These are phyloP conservation scores for Fusarium hostae DNA, from an alignment of 2,329 filamentous ascomycete species.

Conservation along the genomic window DNA sequence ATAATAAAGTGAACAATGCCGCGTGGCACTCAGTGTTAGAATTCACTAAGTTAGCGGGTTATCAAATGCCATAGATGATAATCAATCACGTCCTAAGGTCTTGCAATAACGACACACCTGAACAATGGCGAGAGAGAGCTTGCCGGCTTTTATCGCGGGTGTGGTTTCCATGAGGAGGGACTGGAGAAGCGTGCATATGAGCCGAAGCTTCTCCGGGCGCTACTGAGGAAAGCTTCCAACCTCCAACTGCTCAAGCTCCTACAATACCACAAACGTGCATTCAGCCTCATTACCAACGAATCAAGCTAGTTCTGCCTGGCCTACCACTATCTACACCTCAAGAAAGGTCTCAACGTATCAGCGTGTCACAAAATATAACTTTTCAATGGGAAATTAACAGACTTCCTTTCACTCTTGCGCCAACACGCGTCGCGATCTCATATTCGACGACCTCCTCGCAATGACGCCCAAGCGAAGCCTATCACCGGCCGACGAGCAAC, in stretches of 20 bases:
- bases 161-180: background rate
- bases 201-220: constrained; percentile 37
- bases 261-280: background rate
- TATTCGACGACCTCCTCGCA: background rate
- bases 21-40: background rate
- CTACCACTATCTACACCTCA: background rate
- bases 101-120: background rate
- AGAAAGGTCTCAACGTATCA: background rate
- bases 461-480: constrained; percentile 55
- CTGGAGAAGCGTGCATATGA: background rate
- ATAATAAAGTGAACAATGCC: background rate
- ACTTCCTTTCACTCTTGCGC: background rate
- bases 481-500: constrained; percentile 44
- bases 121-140: background rate
- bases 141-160: background rate
- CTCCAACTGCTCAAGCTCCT: constrained; percentile 7
- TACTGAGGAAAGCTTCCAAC: constrained; percentile 1
- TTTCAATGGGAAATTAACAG: constrained; percentile 9
- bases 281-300: constrained; percentile 1
- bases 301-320: background rate
- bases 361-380: background rate
- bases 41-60: background rate
- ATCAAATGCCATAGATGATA: background rate
- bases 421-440: background rate
- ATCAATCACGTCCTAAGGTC: too few relatives aligned